phyloP scores from a whole-genome alignment of 257 asterid genomes.

The Euphrasia confusa region DNA sequence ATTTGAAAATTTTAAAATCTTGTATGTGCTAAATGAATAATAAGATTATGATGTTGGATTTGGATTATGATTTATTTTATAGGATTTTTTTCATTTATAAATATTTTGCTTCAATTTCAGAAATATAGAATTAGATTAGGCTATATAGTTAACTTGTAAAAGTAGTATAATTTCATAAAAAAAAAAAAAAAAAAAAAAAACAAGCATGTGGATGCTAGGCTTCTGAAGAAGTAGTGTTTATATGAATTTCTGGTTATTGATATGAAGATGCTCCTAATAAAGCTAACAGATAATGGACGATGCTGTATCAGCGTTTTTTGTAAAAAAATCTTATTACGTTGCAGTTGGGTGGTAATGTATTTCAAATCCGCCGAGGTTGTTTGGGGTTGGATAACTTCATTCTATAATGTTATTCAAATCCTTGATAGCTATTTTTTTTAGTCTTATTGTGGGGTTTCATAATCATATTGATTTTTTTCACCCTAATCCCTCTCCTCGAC shows the following conservation, averaged over 20 bases:
- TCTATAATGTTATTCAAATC: neutral
- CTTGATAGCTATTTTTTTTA: conserved; percentile 3
- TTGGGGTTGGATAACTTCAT: no score
- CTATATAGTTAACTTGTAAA: neutral
- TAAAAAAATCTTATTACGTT: no score
- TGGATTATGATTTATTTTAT: neutral
- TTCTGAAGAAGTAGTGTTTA: neutral
- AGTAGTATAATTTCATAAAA: no score
- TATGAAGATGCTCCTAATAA: no score
- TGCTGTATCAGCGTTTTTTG: no score
- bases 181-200: no score
- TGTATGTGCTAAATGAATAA: neutral
- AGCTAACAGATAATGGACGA: no score
- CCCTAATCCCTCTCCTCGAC: no score
- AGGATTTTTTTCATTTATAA: neutral
- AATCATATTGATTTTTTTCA: no score
- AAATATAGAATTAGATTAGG: neutral
- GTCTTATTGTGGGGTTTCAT: neutral
- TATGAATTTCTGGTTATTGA: neutral
- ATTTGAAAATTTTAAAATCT: neutral
- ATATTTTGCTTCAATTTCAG: neutral
- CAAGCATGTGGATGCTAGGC: neutral
- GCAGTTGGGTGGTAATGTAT: no score
- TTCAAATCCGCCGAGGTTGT: no score
- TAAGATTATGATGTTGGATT: neutral